phyloP scores from a whole-genome alignment of 108 stramenopile genomes.

The Fragilariopsis cylindrus region DNA sequence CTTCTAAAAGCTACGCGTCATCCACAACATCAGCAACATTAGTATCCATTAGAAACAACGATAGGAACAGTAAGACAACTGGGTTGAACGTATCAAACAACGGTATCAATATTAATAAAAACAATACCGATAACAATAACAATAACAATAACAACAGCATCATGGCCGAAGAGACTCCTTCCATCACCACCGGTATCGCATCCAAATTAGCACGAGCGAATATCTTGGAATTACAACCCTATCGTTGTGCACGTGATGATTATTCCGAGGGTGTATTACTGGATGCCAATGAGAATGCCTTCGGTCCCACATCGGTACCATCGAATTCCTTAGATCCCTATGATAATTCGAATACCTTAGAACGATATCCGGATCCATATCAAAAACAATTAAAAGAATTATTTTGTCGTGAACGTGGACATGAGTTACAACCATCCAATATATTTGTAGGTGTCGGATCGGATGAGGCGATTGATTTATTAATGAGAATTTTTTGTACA shows the following conservation, averaged over 20 bases:
- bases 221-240: slow-evolving; percentile 88
- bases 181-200: slow-evolving; percentile 44
- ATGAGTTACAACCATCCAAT: slow-evolving; percentile 71
- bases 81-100: not conserved
- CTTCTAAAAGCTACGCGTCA: too few species aligned
- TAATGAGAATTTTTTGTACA: slow-evolving; percentile 93
- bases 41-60: too few species aligned
- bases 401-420: slow-evolving; percentile 64
- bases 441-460: slow-evolving; percentile 96
- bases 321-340: slow-evolving; percentile 62
- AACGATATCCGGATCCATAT: slow-evolving; percentile 94
- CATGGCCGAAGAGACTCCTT: not conserved
- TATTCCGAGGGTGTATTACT: slow-evolving; percentile 89
- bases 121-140: not conserved
- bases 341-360: slow-evolving; percentile 61
- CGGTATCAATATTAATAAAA: not conserved
- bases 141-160: slow-evolving; percentile 8
- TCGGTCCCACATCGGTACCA: slow-evolving; percentile 74
- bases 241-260: slow-evolving; percentile 96
- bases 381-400: slow-evolving; percentile 77
- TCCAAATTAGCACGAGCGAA: slow-evolving; percentile 85
- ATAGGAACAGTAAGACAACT: too few species aligned
- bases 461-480: slow-evolving; percentile 96
- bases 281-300: slow-evolving; percentile 96
- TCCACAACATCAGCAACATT: too few species aligned